These are phyloP conservation scores for Ogataea nakhonphanomensis DNA, from an alignment of 805 yeast species.

Conservation along the genomic window DNA sequence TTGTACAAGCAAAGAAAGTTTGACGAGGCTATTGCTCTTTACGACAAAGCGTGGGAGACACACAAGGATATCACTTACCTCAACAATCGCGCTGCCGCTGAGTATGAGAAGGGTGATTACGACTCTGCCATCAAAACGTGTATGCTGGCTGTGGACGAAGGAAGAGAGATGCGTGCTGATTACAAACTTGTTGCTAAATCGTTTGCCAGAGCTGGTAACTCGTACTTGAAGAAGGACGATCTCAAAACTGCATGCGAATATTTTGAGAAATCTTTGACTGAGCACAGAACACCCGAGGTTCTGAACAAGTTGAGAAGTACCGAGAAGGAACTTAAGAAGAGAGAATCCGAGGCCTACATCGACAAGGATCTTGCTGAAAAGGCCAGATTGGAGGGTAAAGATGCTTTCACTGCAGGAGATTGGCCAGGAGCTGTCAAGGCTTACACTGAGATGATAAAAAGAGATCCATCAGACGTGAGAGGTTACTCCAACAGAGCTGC, in stretches of 20 bases:
- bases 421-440: conserved; percentile 97
- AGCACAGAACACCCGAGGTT: conserved; percentile 94
- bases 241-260: conserved; percentile 67
- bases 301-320: conserved; percentile 81
- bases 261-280: conserved; percentile 91
- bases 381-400: conserved; percentile 91
- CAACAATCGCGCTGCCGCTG: conserved; percentile 97
- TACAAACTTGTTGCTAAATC: conserved; percentile 90
- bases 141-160: conserved; percentile 78
- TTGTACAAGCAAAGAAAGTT: conserved; percentile 84
- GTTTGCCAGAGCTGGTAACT: conserved; percentile 84
- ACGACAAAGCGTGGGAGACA: conserved; percentile 81
- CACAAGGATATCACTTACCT: conserved; percentile 85
- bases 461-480: conserved; percentile 96
- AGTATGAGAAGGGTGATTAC: conserved; percentile 90
- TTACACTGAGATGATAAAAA: conserved; percentile 91
- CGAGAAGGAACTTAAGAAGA: conserved; percentile 78
- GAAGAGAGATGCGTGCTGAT: conserved; percentile 87
- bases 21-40: conserved; percentile 86
- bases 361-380: conserved; percentile 93
- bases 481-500: conserved; percentile 99
- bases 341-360: conserved; percentile 74
- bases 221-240: conserved; percentile 73
- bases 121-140: conserved; percentile 83
- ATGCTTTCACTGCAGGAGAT: conserved; percentile 81